A percentile compares a stretch with the other conserved stretches of the same genome.
phyloP scores from a whole-genome alignment of 805 yeast species.

The Candida tibetensis region DNA sequence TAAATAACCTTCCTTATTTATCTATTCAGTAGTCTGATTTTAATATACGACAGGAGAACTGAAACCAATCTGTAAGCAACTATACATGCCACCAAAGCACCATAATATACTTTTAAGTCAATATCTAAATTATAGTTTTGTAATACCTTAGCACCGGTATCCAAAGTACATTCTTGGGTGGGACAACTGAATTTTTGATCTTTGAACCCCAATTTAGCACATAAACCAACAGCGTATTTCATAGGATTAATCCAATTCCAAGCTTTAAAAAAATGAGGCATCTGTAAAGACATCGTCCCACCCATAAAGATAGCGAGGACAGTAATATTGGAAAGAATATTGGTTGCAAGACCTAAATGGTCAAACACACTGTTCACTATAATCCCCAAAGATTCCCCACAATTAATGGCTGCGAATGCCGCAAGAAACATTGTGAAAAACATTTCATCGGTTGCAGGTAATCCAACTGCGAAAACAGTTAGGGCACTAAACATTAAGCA shows the following conservation, averaged over 20 bases:
- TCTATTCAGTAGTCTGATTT: constrained; percentile 18
- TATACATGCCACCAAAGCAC: constrained; percentile 36
- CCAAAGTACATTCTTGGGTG: constrained; percentile 20
- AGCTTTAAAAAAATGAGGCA: constrained; percentile 24
- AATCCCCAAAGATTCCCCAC: constrained; percentile 29
- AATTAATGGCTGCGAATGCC: constrained; percentile 17
- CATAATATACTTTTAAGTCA: constrained; percentile 27
- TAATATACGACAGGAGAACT: constrained; percentile 19
- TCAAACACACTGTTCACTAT: constrained; percentile 21
- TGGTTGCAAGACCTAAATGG: constrained; percentile 26
- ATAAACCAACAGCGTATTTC: constrained; percentile 23
- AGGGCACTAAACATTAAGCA: constrained; percentile 18
- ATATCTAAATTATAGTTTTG: constrained; percentile 27
- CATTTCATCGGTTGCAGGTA: constrained; percentile 23
- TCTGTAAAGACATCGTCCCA: constrained; percentile 29
- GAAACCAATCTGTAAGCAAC: constrained; percentile 34
- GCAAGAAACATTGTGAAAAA: constrained; percentile 19
- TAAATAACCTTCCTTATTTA: too few species aligned
- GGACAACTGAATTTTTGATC: constrained; percentile 18
- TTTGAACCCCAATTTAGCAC: constrained; percentile 19
- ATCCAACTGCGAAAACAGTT: constrained; percentile 22
- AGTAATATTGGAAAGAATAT: constrained; percentile 17
- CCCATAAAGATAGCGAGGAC: constrained; percentile 27
- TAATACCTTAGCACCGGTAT: constrained; percentile 33
- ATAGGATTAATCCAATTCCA: constrained; percentile 24